Evolutionary conservation across 805 yeast species (phyloP), one percentile per base, ranked within the genome.

Genomic region (Candida michaelii): DNA sequence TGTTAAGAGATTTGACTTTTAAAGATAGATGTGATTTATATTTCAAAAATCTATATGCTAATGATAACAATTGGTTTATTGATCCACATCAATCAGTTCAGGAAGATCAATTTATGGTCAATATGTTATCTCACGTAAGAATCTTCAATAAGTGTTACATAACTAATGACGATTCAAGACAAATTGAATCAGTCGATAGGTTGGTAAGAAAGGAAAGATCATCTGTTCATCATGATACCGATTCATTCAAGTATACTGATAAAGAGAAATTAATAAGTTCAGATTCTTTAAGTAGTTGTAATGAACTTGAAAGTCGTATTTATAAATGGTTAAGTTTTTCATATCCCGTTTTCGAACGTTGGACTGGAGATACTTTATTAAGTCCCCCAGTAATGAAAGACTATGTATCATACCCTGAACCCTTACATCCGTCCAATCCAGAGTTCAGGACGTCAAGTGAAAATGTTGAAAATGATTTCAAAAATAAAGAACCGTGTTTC

Each of bases 111-210:
- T 46, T 48, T 4, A 63, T 76, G 53, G 62, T 69, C 23, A 72
- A 73, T 44, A 68, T 67, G 40, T 53, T 74, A 17, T 65, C 75
- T 8, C 77, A 72, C 46, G 49, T 76, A 36, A 62, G 75, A 45
- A 69, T 74, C n/a, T 77, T 66, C 52, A 69, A 73, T 39, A 65
- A 71, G 34, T 77, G 82, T 47, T 77, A 58, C 47, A 48, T 73
- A 32, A 55, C 59, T 4, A 59, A 59, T 19, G 55, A 54, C 40
- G 50, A 54, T 40, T 39, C 32, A 9, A 19, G 44, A n/a, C 50
- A 51, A 43, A 29, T 40, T 1, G n/a, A n/a, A 11, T 40, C 16
- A 17, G 38, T 24, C 6, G 30, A 44, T 11, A 33, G 36, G 8
- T 40, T 48, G 24, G 13, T 48, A 1, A 29, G 14, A 13, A 35